phyloP scores from a whole-genome alignment of 805 yeast genomes.

The Lipomyces yamanashiensis region DNA sequence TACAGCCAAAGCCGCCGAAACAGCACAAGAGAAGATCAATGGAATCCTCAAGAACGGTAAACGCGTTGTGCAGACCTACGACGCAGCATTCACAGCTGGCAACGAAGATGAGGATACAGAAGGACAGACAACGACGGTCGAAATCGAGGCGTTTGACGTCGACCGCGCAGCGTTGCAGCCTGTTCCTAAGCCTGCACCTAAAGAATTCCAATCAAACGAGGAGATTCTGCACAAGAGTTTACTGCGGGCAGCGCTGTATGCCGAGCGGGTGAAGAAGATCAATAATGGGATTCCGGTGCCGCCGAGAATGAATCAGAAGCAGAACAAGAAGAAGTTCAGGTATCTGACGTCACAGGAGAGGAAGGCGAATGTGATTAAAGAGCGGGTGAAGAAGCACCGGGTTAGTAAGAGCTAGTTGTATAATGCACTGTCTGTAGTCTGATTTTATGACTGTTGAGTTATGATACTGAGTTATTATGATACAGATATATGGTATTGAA shows the following conservation, averaged over 20 bases:
- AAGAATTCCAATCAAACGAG: constrained; percentile 12
- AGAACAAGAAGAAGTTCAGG: constrained; percentile 80
- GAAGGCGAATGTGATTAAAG: constrained; percentile 55
- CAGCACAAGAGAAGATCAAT: constrained; percentile 44
- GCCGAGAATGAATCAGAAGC: constrained; percentile 31
- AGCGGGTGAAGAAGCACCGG: constrained; percentile 43
- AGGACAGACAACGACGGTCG: constrained; percentile 62
- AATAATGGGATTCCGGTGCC: constrained; percentile 39
- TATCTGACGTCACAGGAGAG: constrained; percentile 84
- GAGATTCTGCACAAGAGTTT: constrained; percentile 22
- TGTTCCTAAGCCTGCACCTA: not conserved
- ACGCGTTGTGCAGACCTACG: constrained; percentile 12
- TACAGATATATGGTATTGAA: no score
- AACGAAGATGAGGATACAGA: constrained; percentile 51
- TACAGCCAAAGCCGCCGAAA: constrained; percentile 44
- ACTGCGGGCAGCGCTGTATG: constrained; percentile 69
- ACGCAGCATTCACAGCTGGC: constrained; percentile 44
- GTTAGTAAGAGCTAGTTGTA: not conserved
- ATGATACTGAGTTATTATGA: no score
- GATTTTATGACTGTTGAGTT: no score
- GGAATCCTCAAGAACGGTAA: constrained; percentile 47
- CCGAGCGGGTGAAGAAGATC: constrained; percentile 53
- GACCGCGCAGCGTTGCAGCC: constrained; percentile 1
- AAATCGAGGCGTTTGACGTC: constrained; percentile 54
- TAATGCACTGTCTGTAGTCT: no score